phyloP scores from a whole-genome alignment of 2,329 filamentous ascomycete species.

The Pyricularia sp. region DNA sequence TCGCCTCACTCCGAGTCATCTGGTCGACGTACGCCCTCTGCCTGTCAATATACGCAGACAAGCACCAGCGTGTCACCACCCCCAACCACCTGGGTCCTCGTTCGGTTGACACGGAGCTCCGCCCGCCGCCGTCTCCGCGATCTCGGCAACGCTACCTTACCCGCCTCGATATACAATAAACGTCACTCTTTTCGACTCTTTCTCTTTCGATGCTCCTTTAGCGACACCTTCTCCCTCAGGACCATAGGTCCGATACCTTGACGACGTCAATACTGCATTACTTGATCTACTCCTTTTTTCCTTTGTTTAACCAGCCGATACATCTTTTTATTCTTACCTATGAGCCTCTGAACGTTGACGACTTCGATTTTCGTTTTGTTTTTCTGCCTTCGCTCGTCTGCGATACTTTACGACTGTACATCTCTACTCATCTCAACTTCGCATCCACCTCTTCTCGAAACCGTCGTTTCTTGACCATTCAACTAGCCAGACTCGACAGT shows the following conservation, averaged over 20 bases:
- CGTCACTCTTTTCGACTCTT: conserved; percentile 1
- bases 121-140: background rate
- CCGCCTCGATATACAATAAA: background rate
- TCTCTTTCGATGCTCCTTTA: conserved; percentile 6
- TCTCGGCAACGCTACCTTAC: background rate
- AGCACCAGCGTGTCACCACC: background rate
- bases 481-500: background rate
- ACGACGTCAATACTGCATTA: conserved; percentile 13
- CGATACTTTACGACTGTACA: conserved; percentile 15
- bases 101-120: background rate
- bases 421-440: conserved; percentile 14
- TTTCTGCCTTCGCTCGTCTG: conserved; percentile 12
- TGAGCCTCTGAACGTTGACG: conserved; percentile 37
- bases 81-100: background rate
- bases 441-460: conserved; percentile 16
- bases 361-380: conserved; percentile 26
- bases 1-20: conserved; percentile 3
- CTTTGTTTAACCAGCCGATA: conserved; percentile 25
- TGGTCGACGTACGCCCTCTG: background rate
- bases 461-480: background rate
- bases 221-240: conserved; percentile 12
- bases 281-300: conserved; percentile 16
- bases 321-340: conserved; percentile 19
- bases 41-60: conserved; percentile 1
- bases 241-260: conserved; percentile 14